Percentiles rank a stretch among this genome's conserved stretches.
Evolutionary conservation across 768 basidiomycete genomes (phyloP).

Genomic region (Tricholoma matsutake): DNA sequence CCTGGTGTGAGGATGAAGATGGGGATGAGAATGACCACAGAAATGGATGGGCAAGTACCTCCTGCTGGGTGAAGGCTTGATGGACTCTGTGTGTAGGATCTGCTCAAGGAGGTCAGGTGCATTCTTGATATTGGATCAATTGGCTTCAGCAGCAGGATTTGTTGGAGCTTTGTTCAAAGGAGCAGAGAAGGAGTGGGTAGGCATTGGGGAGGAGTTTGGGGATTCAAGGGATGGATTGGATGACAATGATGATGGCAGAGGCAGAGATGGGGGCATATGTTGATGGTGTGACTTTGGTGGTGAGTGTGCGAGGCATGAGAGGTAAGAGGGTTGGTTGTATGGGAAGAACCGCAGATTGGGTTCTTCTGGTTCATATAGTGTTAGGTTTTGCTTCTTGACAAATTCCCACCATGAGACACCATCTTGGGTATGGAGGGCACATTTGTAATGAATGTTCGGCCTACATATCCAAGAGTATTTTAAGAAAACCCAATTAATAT

Average conservation of each 20-base stretch:
- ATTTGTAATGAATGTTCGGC: constrained; percentile 88
- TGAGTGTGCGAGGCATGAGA: constrained; percentile 22
- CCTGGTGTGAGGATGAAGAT: neutral
- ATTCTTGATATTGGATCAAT: constrained; percentile 54
- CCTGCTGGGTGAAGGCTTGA: constrained; percentile 74
- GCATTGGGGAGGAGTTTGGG: constrained; percentile 4
- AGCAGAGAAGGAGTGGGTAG: constrained; percentile 3
- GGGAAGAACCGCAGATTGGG: constrained; percentile 56
- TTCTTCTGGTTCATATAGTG: constrained; percentile 48
- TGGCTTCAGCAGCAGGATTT: constrained; percentile 30
- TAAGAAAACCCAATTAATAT: neutral
- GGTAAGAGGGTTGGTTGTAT: constrained; percentile 36
- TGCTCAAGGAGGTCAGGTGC: constrained; percentile 76
- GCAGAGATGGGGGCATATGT: too few species aligned
- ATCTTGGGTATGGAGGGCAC: constrained; percentile 71
- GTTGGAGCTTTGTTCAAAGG: constrained; percentile 2
- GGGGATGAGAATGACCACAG: constrained; percentile 29
- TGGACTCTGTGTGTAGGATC: constrained; percentile 75
- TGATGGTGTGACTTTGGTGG: constrained; percentile 14
- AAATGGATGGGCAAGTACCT: constrained; percentile 80
- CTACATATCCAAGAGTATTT: constrained; percentile 35
- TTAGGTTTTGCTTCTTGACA: constrained; percentile 75
- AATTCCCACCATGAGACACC: constrained; percentile 73
- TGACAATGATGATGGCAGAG: constrained; percentile 3
- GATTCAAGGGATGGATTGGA: constrained; percentile 7